These are phyloP conservation scores for Leccinum obscurum DNA, from an alignment of 768 basidiomycete species.

Conservation along the genomic window DNA sequence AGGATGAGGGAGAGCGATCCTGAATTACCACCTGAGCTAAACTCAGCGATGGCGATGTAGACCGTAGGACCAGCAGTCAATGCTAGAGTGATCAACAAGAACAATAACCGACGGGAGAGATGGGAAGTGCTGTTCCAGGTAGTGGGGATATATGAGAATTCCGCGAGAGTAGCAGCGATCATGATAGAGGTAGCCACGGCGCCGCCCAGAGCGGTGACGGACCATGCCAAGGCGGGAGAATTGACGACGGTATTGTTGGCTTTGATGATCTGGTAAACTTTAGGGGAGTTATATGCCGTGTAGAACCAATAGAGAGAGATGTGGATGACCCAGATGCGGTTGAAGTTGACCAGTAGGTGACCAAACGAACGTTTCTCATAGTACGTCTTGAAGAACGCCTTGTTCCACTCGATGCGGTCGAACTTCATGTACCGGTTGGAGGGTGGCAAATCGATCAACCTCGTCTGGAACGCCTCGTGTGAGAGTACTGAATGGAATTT, in stretches of 20 bases:
- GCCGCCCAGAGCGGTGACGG: conserved; percentile 91
- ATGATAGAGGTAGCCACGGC: conserved; percentile 96
- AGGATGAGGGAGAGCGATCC: conserved; percentile 85
- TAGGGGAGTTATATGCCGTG: conserved; percentile 91
- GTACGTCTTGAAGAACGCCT: conserved; percentile 98
- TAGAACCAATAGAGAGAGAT: conserved; percentile 95
- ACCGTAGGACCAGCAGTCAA: conserved; percentile 92
- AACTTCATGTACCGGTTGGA: conserved; percentile 96
- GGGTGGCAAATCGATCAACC: conserved; percentile 88
- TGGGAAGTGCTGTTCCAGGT: conserved; percentile 99
- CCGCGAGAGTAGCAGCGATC: conserved; percentile 90
- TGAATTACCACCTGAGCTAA: conserved; percentile 50
- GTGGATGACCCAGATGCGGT: conserved; percentile 99
- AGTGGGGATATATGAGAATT: conserved; percentile 97
- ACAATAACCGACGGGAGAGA: conserved; percentile 86
- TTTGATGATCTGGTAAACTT: conserved; percentile 62
- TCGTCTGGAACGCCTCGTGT: conserved; percentile 50
- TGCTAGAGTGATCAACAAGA: conserved; percentile 86
- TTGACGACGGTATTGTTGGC: conserved; percentile 44
- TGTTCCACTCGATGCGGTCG: conserved; percentile 94
- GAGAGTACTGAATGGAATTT: not conserved
- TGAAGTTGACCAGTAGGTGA: conserved; percentile 98
- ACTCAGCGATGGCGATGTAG: conserved; percentile 88
- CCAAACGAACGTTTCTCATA: conserved; percentile 96
- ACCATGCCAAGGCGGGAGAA: conserved; percentile 85